These are phyloP conservation scores for Ruellia speciosa DNA, from an alignment of 305 asterid genomes.

Conservation along the genomic window DNA sequence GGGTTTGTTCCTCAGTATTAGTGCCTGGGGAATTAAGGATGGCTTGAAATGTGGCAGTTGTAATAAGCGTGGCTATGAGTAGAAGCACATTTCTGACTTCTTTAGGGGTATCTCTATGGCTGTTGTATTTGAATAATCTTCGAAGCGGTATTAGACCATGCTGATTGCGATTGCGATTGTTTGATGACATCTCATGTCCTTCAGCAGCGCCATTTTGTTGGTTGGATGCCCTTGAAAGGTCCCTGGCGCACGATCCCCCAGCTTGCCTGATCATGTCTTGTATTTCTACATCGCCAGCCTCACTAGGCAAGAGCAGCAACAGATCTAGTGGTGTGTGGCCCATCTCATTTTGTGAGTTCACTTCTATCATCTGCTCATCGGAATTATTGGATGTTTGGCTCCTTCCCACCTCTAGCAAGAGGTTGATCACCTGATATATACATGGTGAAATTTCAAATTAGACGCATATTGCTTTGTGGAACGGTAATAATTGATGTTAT, in stretches of 20 bases:
- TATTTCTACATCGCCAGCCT: conserved; percentile 25
- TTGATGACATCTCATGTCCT: too few relatives aligned
- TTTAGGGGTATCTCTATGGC: conserved; percentile 19
- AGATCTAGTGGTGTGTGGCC: conserved; percentile 16
- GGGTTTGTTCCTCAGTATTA: too few relatives aligned
- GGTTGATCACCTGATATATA: conserved; percentile 21
- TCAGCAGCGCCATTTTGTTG: background rate
- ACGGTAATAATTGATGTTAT: too few relatives aligned
- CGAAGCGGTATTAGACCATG: background rate
- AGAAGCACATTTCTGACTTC: conserved; percentile 13
- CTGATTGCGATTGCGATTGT: background rate
- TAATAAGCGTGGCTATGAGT: conserved; percentile 11
- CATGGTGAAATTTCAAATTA: too few relatives aligned
- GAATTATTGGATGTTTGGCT: too few relatives aligned
- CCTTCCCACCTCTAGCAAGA: conserved; percentile 15
- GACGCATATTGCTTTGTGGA: background rate
- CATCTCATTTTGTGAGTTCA: conserved; percentile 17
- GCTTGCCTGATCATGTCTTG: conserved; percentile 26
- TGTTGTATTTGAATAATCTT: conserved; percentile 21
- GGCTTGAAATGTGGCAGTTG: too few relatives aligned
- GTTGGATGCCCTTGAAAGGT: background rate
- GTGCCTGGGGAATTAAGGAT: conserved; percentile 6
- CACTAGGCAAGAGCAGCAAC: conserved; percentile 10
- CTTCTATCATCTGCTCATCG: conserved; percentile 13
- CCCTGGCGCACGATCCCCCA: background rate